Evolutionary conservation across 345 rosid species (phyloP).

Genomic region (Brassica juncea): DNA sequence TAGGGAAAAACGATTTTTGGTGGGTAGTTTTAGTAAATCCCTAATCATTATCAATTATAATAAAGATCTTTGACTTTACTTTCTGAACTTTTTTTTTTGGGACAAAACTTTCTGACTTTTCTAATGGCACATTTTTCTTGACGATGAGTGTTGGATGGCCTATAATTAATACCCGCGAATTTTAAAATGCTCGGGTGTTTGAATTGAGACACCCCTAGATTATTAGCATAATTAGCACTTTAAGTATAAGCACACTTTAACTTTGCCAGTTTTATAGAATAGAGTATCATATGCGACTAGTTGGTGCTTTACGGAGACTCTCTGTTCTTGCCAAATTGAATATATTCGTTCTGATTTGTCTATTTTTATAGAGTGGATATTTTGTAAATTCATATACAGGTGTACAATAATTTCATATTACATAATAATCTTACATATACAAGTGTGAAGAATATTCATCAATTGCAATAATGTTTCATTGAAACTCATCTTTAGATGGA

Average conservation of each 20-base stretch:
- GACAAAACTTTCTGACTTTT: conserved; percentile 14
- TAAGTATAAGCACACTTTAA: conserved; percentile 1
- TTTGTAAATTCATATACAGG: too few species aligned
- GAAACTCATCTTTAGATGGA: neutral
- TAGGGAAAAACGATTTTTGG: neutral
- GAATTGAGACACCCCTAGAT: neutral
- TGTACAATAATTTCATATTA: too few species aligned
- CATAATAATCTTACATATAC: too few species aligned
- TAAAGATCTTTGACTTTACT: conserved; percentile 19
- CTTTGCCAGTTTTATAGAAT: neutral
- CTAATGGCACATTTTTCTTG: conserved; percentile 8
- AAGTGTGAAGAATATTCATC: neutral
- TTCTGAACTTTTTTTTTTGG: conserved; percentile 15
- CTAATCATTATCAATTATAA: neutral
- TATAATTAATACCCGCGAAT: neutral
- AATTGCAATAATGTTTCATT: neutral
- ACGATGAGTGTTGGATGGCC: conserved; percentile 2
- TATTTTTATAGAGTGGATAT: too few species aligned
- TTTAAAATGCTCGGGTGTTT: conserved; percentile 7
- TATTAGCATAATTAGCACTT: neutral
- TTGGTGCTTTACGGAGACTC: neutral
- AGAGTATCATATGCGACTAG: neutral
- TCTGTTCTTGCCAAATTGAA: neutral
- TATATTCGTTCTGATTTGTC: neutral
- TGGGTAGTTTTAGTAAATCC: neutral